Base-by-base conservation (phyloP, 345 rosid genomes). In the Anastatica hierochuntica region DNA sequence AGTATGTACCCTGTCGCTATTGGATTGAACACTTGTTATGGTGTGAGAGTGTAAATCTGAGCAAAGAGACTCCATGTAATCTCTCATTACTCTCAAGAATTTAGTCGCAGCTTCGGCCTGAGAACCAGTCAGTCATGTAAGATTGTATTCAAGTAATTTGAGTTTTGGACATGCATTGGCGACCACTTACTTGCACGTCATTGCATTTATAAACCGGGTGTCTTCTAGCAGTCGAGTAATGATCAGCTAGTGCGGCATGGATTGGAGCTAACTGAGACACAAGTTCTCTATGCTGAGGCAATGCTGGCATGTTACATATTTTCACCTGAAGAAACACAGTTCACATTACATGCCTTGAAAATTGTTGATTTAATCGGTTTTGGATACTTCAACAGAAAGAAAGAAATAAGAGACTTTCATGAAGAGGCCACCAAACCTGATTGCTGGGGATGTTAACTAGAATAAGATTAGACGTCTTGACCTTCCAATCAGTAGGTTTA, bases 11-110 rank as follows among this genome's bases (percentile, higher is more conserved):
- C 98, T 79, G 76, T 92, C 98, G 40, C 77, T 64, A 74, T 83
- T 77, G 64, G 98, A 80, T 68, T 92, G 95, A 63, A 92, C 98
- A 60, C 76, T 88, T 43, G 98, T 92, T 75, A 92, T 92, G 24
- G 96, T 75, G 56, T 84, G 92, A 52, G 83, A 78, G 54, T 80
- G 83, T 72, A 92, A 62, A 61, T 88, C 82, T 16, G 84, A 71
- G 74, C 95, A 88, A 61, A 92, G 75, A 7, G 95, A 92, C 69
- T 88, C 96, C 78, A 84, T 49, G 71, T 87, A 88, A 62, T 63
- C 69, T 64, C 80, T 75, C 88, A 88, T 76, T 55, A 80, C 74
- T n/a, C 62, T 63, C 81, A 88, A 83, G 74, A 87, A 84, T 13
- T 69, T 58, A 16, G 56, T 62, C 15, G 96, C 88, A 26, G 88